phyloP scores from a whole-genome alignment of 768 basidiomycete genomes.

The Steccherinum ochraceum region DNA sequence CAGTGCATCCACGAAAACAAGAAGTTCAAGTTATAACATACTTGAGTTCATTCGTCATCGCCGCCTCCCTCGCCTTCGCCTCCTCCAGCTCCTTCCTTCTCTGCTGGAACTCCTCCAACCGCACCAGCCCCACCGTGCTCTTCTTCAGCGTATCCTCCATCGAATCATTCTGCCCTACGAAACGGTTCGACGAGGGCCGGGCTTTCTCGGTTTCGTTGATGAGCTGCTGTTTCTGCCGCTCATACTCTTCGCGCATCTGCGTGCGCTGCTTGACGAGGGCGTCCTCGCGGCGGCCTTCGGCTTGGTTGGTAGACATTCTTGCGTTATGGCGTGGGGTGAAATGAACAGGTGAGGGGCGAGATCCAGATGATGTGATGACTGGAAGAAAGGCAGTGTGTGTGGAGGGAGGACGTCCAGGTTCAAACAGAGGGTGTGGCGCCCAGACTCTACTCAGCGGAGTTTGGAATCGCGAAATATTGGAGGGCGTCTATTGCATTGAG shows the following conservation, averaged over 20 bases:
- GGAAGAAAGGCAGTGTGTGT: neutral
- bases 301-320: slow-evolving; percentile 70
- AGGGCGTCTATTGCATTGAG: too few species aligned
- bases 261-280: slow-evolving; percentile 79
- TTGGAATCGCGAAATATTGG: too few species aligned
- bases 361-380: slow-evolving; percentile 6
- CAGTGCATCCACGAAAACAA: slow-evolving; percentile 20
- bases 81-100: slow-evolving; percentile 86
- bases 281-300: slow-evolving; percentile 83
- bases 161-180: slow-evolving; percentile 91
- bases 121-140: slow-evolving; percentile 86
- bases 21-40: slow-evolving; percentile 47
- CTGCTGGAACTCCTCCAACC: slow-evolving; percentile 89
- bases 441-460: too few species aligned
- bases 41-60: slow-evolving; percentile 79
- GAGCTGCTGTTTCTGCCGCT: slow-evolving; percentile 74
- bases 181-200: slow-evolving; percentile 79
- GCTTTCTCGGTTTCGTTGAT: slow-evolving; percentile 90
- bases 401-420: too few species aligned
- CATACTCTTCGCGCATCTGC: slow-evolving; percentile 74
- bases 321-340: too few species aligned
- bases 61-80: slow-evolving; percentile 84
- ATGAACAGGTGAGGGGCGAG: slow-evolving; percentile 4
- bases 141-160: slow-evolving; percentile 92
- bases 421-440: too few species aligned